Conservation (phyloP, 1,284 basidiomycete genomes). For the Leucoagaricus sp. region DNA sequence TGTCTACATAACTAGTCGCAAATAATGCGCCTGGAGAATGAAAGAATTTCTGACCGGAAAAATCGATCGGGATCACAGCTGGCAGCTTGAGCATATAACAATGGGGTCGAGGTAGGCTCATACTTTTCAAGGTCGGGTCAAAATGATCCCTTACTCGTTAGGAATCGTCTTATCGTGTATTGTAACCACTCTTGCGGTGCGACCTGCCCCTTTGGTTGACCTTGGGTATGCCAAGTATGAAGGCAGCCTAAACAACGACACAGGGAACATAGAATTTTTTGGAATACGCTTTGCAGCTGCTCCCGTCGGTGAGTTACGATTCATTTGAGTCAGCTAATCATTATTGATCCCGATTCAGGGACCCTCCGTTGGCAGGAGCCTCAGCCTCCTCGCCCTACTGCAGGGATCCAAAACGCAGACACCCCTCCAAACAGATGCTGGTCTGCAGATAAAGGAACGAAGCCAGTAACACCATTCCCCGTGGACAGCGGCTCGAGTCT, state of each 20-base stretch:
- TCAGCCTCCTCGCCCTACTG: slow-evolving; percentile 25
- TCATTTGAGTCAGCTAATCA: background rate
- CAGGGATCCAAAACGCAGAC: slow-evolving; percentile 21
- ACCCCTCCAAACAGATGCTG: slow-evolving; percentile 1
- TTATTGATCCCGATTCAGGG: slow-evolving; percentile 6
- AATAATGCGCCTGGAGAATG: too few species aligned
- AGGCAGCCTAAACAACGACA: slow-evolving; percentile 33
- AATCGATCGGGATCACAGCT: too few species aligned
- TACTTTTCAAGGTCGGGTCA: too few species aligned
- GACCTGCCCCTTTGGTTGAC: slow-evolving; percentile 29
- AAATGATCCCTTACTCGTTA: too few species aligned
- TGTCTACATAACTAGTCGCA: too few species aligned
- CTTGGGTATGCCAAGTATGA: slow-evolving; percentile 43
- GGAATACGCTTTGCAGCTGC: slow-evolving; percentile 44
- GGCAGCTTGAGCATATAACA: too few species aligned
- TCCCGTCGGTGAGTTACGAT: slow-evolving; percentile 33
- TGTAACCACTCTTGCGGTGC: background rate
- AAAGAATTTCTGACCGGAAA: too few species aligned
- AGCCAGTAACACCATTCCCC: slow-evolving; percentile 5
- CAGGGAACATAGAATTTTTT: slow-evolving; percentile 37
- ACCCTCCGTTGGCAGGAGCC: slow-evolving; percentile 36
- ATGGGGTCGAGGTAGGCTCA: too few species aligned
- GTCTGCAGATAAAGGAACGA: background rate
- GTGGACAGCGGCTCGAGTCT: background rate
- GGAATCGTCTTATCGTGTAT: too few species aligned